Evolutionary conservation across 805 yeast species (phyloP).

Genomic region (Brettanomyces anomalus): DNA sequence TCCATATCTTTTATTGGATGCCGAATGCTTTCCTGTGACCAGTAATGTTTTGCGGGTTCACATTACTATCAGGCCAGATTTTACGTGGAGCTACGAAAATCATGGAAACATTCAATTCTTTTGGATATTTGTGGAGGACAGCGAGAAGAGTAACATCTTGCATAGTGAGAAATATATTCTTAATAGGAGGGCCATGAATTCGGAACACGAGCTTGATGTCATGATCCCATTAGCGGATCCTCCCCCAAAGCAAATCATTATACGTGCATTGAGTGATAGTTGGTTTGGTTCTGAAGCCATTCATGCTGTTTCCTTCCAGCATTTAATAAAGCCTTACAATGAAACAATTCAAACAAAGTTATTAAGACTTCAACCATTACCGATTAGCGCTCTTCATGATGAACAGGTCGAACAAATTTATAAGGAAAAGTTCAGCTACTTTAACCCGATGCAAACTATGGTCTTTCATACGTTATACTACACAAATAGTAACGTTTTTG

Average conservation of each 20-base stretch:
- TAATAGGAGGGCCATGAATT: slow-evolving; percentile 43
- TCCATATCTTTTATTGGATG: slow-evolving; percentile 66
- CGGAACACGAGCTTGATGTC: slow-evolving; percentile 70
- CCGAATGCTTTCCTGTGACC: slow-evolving; percentile 86
- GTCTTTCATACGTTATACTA: slow-evolving; percentile 83
- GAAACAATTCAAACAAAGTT: slow-evolving; percentile 80
- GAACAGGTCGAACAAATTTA: slow-evolving; percentile 61
- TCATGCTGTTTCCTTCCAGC: slow-evolving; percentile 79
- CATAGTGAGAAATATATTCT: slow-evolving; percentile 79
- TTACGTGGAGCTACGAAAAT: slow-evolving; percentile 71
- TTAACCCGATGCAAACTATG: slow-evolving; percentile 99
- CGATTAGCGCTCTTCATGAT: slow-evolving; percentile 70
- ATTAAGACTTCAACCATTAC: slow-evolving; percentile 76
- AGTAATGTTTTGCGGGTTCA: slow-evolving; percentile 78
- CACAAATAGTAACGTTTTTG: slow-evolving; percentile 68
- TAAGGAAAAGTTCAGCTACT: slow-evolving; percentile 60
- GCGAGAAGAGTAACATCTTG: slow-evolving; percentile 60
- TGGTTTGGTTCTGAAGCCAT: slow-evolving; percentile 85
- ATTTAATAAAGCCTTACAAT: slow-evolving; percentile 78
- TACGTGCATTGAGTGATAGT: slow-evolving; percentile 69
- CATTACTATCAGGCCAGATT: slow-evolving; percentile 61
- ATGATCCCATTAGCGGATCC: slow-evolving; percentile 90
- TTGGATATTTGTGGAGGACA: slow-evolving; percentile 90
- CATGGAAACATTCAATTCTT: slow-evolving; percentile 84
- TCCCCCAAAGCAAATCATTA: slow-evolving; percentile 78